Percentiles rank a stretch among this genome's conserved stretches.
These are phyloP conservation scores for Chlorencoelia australis DNA, from an alignment of 2,329 filamentous ascomycete genomes.

Conservation along the genomic window DNA sequence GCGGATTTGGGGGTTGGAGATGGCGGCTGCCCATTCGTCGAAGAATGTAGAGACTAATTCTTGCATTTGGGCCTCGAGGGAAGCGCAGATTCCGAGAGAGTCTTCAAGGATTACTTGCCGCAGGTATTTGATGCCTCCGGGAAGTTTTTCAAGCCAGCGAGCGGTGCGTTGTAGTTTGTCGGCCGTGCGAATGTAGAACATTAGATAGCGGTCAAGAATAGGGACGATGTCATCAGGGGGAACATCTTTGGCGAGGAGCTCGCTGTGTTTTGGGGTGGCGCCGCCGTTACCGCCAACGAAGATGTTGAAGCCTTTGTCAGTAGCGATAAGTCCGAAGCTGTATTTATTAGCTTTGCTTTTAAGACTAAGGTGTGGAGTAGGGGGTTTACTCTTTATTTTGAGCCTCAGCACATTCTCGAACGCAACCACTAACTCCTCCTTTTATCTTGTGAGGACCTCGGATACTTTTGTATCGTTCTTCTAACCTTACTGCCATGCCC, in stretches of 20 bases:
- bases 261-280: constrained; percentile 71
- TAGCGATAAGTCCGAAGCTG: constrained; percentile 82
- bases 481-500: constrained; percentile 77
- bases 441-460: constrained; percentile 87
- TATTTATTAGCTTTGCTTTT: constrained; percentile 5
- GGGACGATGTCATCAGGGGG: constrained; percentile 72
- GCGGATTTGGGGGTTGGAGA: constrained; percentile 56
- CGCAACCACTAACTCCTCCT: constrained; percentile 79
- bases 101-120: constrained; percentile 76
- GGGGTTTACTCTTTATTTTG: constrained; percentile 70
- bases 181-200: constrained; percentile 89
- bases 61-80: constrained; percentile 81
- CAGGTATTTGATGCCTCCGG: constrained; percentile 75
- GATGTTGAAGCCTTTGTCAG: constrained; percentile 88
- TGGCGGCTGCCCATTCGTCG: constrained; percentile 83
- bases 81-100: constrained; percentile 73
- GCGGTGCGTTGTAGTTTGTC: constrained; percentile 86
- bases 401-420: constrained; percentile 87
- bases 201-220: constrained; percentile 79
- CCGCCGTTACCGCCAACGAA: constrained; percentile 86
- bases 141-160: constrained; percentile 75
- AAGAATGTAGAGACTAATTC: constrained; percentile 76
- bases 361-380: not conserved
- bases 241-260: constrained; percentile 79
- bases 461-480: constrained; percentile 87